Base-by-base conservation (phyloP, 257 asterid species). In the Solanum lycopersicoides region DNA sequence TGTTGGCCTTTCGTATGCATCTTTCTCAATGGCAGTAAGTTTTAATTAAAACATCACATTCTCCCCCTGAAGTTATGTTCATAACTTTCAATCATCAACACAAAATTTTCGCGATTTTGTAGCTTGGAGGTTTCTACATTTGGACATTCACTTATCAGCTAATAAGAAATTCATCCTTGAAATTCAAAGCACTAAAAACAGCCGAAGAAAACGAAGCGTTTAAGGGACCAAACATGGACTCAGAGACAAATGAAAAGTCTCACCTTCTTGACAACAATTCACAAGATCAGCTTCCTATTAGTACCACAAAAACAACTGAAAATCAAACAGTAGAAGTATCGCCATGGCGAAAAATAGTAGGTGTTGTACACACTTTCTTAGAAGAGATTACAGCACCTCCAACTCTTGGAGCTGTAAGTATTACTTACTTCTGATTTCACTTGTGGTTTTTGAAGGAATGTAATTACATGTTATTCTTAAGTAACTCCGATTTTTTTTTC, bases 301-400 rank as follows among this genome's bases (percentile, higher is more conserved):
- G 85, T 32, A 84, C 82, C 41, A 25, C 84, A 71, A 60, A 53
- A 71, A 44, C 87, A 11, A 34, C 63, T 23, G 88, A 47, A 87
- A 82, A 68, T 42, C 69, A 82, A 59, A 42, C 34, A 8, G 79
- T 45, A 35, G 87, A 63, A 66, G 88, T 71, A 87, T 59, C 90
- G 21, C 72, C 69, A 20, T 89, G 90, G 95, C 76, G 72, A 53
- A 87, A 86, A 60, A 23, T 92, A 44, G 3, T 69, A 18, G 93
- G 88, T 65, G 25, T 88, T 47, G 45, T 90, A 41, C 92, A 90
- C 88, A 92, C 93, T 87, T 88, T 96, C 60, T n/a, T 89, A 41
- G 94, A 95, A 69, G 97, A 96, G 92, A 77, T 96, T 47, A 89
- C 83, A 90, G 88, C 99, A 77, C 99, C 99, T 68, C 97, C 99